Conservation (phyloP, 805 yeast species). For the Kurtzmaniella fragi region DNA sequence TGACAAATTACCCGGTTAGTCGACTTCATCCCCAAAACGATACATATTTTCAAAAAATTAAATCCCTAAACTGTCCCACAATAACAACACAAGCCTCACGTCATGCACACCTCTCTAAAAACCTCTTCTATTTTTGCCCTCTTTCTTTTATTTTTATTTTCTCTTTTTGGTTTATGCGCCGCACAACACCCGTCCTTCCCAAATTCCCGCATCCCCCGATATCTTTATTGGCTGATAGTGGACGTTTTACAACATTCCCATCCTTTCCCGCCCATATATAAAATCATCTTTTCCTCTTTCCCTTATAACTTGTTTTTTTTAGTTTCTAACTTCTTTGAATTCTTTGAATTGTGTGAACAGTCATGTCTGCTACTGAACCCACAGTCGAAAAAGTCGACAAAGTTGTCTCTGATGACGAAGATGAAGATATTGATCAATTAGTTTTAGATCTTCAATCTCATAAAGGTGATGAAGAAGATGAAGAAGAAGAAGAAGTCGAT, state of each 20-base stretch:
- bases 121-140: too few species aligned
- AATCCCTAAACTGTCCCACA: too few species aligned
- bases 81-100: too few species aligned
- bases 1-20: too few species aligned
- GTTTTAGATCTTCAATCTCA: conserved; percentile 75
- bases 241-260: conserved; percentile 3
- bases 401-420: conserved; percentile 50
- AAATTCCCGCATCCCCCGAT: conserved; percentile 5
- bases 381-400: conserved; percentile 49
- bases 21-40: too few species aligned
- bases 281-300: conserved; percentile 1
- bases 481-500: conserved; percentile 39
- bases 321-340: conserved; percentile 5
- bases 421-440: conserved; percentile 57
- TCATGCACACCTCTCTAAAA: too few species aligned
- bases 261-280: conserved; percentile 1
- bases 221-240: conserved; percentile 2
- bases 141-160: too few species aligned
- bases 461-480: conserved; percentile 47
- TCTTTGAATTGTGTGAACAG: conserved; percentile 3
- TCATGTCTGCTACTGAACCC: conserved; percentile 45
- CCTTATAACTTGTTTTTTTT: conserved; percentile 4
- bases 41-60: too few species aligned
- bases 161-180: too few species aligned
- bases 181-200: conserved; percentile 1